Evolutionary conservation across 306 rosid genomes (phyloP), one percentile per base, ranked within the genome.

Genomic region (Vigna trinervia): DNA sequence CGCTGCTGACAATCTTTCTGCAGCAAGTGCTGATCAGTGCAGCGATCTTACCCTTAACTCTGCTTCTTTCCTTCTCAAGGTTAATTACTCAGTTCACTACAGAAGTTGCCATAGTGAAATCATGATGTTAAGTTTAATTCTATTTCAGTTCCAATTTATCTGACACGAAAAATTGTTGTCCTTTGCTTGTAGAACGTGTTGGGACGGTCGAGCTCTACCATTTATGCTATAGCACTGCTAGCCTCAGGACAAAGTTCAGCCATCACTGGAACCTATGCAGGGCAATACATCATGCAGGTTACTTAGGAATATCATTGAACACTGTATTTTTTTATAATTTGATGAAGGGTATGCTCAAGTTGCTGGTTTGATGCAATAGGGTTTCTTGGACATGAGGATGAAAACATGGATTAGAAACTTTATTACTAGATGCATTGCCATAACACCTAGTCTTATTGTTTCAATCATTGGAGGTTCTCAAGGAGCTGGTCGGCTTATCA

Each of bases 191-290:
- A 95, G 97, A 92, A 90, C 83, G 96, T 92, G 72, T 80, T 95
- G 87, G 97, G 98, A 64, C 56, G 69, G 47, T 95, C 97, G 2
- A 92, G 97, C 85, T 89, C 91, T 72, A 63, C 80, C 10, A 15
- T 95, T 10, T 95, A 95, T 80, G 98, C 96, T 77, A 81, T 92
- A 65, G 98, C 98, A 22, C 22, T 95, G 45, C 80, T 95, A 9
- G 97, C 98, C 74, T 95, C 97, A 8, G 98, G 98, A 22, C 97
- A 94, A 73, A 94, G 98, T 89, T 94, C 98, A 5, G 85, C 94
- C 54, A 94, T 94, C 36, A 92, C 96, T 28, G 97, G 98, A 78
- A 95, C 98, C 50, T 95, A 95, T 83, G 97, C 98, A 30, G 98
- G 98, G 1, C 88, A 85, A 14, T 85, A 45, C 76, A 89, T 95